phyloP scores from a whole-genome alignment of 345 rosid genomes.

The Rhizophora apiculata region DNA sequence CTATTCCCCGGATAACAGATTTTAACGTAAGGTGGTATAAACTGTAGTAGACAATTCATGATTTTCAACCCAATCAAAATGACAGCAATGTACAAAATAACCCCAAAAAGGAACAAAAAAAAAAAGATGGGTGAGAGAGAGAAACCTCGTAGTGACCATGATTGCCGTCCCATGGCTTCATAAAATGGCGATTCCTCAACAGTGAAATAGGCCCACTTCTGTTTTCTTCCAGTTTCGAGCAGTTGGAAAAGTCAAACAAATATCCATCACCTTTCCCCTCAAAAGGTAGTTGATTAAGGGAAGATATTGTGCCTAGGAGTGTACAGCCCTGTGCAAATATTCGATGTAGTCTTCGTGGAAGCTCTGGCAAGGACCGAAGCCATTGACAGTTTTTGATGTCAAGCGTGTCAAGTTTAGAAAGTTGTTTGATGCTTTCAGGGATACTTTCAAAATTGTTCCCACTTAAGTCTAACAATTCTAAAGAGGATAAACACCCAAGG shows the following conservation, averaged over 20 bases:
- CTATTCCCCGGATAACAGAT: slow-evolving; percentile 13
- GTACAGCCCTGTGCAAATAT: slow-evolving; percentile 5
- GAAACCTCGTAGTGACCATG: not conserved
- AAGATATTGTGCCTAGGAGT: slow-evolving; percentile 1
- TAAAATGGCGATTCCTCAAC: not conserved
- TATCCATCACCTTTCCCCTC: not conserved
- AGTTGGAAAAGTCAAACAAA: slow-evolving; percentile 9
- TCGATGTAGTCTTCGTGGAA: not conserved
- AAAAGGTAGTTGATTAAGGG: not conserved
- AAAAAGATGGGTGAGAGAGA: not conserved
- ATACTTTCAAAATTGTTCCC: slow-evolving; percentile 9
- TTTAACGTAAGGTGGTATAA: not conserved
- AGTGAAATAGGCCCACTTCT: not conserved
- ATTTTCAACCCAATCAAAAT: not conserved
- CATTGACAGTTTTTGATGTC: slow-evolving; percentile 3
- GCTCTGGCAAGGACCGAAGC: slow-evolving; percentile 15
- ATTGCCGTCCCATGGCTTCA: not conserved
- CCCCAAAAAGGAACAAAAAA: not conserved
- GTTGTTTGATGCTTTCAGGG: slow-evolving; percentile 12
- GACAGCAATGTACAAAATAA: not conserved
- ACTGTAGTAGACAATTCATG: too few relatives aligned
- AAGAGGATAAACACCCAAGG: slow-evolving; percentile 1
- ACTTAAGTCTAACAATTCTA: slow-evolving; percentile 5
- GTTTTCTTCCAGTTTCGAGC: slow-evolving; percentile 7
- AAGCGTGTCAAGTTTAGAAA: not conserved